These are phyloP conservation scores for Usnea hakonensis DNA, from an alignment of 495 filamentous ascomycete species.

Conservation along the genomic window DNA sequence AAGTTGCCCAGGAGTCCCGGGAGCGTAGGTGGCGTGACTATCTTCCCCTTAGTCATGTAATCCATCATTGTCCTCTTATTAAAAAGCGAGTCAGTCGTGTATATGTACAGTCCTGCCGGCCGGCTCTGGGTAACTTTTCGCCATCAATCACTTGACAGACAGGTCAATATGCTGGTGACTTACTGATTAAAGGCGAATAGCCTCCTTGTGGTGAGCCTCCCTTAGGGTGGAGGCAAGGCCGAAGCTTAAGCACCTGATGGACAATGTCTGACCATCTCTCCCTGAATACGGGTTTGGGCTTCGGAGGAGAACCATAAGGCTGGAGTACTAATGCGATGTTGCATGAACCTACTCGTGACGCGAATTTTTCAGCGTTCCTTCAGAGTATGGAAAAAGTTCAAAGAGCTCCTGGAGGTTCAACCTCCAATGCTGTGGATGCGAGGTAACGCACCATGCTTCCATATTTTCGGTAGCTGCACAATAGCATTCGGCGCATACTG, in stretches of 20 bases:
- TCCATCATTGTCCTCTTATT: neutral
- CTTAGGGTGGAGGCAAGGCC: neutral
- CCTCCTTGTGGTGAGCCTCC: neutral
- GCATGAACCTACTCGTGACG: neutral
- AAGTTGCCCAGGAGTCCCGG: neutral
- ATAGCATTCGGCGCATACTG: neutral
- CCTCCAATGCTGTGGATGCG: too few relatives aligned
- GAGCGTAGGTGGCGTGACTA: neutral
- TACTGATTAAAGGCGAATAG: neutral
- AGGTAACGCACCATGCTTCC: neutral
- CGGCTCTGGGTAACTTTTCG: neutral
- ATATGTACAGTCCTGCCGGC: neutral
- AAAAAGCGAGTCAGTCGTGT: neutral
- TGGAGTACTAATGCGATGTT: neutral
- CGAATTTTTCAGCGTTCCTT: too few relatives aligned
- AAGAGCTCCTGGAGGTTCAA: too few relatives aligned
- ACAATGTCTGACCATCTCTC: neutral
- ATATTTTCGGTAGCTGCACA: slow-evolving; percentile 8
- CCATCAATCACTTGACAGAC: neutral
- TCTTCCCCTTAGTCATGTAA: neutral
- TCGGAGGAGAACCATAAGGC: neutral
- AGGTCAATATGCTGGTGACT: neutral
- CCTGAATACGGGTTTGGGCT: neutral
- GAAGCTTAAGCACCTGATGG: neutral
- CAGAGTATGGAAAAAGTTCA: too few relatives aligned